Base-by-base conservation (phyloP, 139 green algal genomes). In the Asterochloris erici region DNA sequence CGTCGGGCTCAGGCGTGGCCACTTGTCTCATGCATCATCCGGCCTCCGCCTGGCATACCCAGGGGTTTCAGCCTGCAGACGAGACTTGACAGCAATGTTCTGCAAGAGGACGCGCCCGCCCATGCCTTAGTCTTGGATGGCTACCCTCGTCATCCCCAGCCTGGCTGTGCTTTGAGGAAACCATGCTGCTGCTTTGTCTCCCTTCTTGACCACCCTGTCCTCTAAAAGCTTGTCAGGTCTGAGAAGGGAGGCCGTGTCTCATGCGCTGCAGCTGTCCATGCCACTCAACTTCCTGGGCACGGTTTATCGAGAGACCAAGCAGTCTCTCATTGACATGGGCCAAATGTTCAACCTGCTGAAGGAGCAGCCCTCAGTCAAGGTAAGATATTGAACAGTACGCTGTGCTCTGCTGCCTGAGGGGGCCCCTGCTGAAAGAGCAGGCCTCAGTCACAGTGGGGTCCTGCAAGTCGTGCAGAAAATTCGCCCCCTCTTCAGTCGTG, bases 221-320 rank as follows among this genome's bases (percentile, higher is more conserved):
- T 54, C 4, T 6, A 54, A n/a, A 23, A 68, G 74, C 14, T 10
- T 63, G 14, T 64, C 16, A 79, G 28, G 74, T 38, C 70, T 71
- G 66, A 71, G 21, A 71, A 23, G 21, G 17, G 66, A 71, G 17
- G 10, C 17, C 21, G 66, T 26, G 21, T 16, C 38, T 54, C 38
- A 10, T 6, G 38, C 38, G 6, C 61, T 79, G 74, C 91, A 96
- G 92, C 91, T 99, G 79, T 98, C 94, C 78, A 90, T 98, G 89
- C 97, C 97, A 11, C 91, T 99, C 63, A 99, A 99, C 91, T 99
- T 99, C 87, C 88, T 99, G 79, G 97, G 97, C 68, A 97, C 95
- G 0, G 95, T 99, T 29, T 99, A 99, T 85, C 91, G 97, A 0
- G 97, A 99, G 87, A 97, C 94, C 21, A 94, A 94, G 83, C 97